phyloP scores from a whole-genome alignment of 73 alveolate genomes.

The Breviolum minutum region DNA sequence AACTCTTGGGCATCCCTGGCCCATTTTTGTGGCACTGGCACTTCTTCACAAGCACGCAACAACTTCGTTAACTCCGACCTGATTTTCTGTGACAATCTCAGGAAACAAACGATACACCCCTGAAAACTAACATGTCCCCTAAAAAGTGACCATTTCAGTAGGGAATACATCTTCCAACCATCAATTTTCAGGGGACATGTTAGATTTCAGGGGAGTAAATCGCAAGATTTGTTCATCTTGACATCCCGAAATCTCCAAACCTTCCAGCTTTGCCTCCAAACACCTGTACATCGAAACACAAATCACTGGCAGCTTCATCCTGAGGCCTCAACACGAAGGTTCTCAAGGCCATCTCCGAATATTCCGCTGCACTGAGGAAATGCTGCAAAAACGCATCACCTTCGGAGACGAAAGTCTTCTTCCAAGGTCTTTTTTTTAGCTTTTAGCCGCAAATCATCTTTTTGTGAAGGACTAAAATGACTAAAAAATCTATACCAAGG shows the following conservation, averaged over 20 bases:
- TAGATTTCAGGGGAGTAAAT: no score
- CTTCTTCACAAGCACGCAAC: constrained; percentile 48
- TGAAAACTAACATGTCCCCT: no score
- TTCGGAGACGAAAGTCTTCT: neutral
- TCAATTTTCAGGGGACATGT: no score
- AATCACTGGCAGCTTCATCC: no score
- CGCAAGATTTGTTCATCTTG: no score
- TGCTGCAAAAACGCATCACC: constrained; percentile 11
- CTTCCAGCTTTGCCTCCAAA: neutral
- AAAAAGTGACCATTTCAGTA: no score
- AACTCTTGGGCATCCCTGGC: neutral
- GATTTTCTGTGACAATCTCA: neutral
- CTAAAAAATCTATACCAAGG: neutral
- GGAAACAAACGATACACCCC: no score
- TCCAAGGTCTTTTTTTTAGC: neutral
- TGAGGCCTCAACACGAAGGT: constrained; percentile 11
- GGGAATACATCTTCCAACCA: no score
- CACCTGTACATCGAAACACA: no score
- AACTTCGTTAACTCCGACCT: constrained; percentile 63
- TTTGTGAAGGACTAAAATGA: neutral
- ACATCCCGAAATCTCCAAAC: neutral
- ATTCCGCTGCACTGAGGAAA: constrained; percentile 60
- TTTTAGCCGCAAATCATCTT: neutral
- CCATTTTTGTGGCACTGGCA: constrained; percentile 86
- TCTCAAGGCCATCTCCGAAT: constrained; percentile 62